Conservation (phyloP, 768 basidiomycete genomes). For the Leccinum longicurvipes region DNA sequence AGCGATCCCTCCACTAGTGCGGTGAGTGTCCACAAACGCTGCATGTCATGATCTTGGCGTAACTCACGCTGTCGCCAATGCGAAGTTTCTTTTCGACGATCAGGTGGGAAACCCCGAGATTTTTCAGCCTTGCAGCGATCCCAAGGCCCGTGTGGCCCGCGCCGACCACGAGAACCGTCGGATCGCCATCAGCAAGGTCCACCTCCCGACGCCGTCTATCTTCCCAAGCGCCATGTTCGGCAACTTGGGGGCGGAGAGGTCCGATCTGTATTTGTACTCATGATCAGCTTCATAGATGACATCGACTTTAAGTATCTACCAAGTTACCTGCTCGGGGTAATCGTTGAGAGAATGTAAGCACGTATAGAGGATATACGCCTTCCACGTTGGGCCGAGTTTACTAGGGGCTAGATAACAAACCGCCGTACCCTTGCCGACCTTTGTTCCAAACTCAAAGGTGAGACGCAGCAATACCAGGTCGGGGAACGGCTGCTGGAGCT, state of each 20-base stretch:
- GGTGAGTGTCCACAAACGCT: too few relatives aligned
- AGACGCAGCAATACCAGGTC: conserved; percentile 59
- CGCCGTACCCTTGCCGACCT: conserved; percentile 48
- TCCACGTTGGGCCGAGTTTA: conserved; percentile 60
- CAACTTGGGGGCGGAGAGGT: conserved; percentile 36
- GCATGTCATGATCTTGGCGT: too few relatives aligned
- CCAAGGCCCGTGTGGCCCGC: conserved; percentile 68
- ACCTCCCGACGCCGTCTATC: conserved; percentile 39
- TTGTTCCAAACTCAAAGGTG: conserved; percentile 52
- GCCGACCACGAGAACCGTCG: conserved; percentile 60
- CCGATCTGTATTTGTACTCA: conserved; percentile 35
- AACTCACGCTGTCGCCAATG: conserved; percentile 43
- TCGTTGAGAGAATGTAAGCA: conserved; percentile 56
- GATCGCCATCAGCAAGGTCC: conserved; percentile 47
- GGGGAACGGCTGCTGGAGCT: conserved; percentile 41
- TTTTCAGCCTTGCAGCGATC: conserved; percentile 62
- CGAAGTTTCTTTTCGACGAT: conserved; percentile 52
- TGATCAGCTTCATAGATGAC: neutral
- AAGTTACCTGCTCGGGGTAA: conserved; percentile 45
- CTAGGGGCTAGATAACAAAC: conserved; percentile 55
- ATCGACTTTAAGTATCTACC: neutral
- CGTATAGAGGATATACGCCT: conserved; percentile 57
- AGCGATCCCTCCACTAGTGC: conserved; percentile 51
- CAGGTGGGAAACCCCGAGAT: conserved; percentile 52
- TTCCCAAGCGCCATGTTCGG: conserved; percentile 57